These are phyloP conservation scores for Dryadomyces quercus-mongolicae DNA, from an alignment of 2,329 filamentous ascomycete genomes.

Conservation along the genomic window DNA sequence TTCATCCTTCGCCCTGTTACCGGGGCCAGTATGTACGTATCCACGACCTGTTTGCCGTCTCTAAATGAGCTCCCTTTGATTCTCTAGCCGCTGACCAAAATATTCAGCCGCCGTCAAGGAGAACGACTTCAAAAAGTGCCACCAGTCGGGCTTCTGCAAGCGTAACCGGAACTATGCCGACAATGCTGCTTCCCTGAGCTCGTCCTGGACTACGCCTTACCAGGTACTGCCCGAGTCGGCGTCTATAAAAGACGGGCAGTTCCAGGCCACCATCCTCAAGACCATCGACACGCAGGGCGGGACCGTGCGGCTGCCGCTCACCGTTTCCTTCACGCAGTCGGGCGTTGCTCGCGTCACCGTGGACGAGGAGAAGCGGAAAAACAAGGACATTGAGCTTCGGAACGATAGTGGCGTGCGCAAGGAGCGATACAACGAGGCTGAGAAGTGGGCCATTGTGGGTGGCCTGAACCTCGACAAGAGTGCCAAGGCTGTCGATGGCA, in stretches of 20 bases:
- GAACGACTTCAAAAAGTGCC: conserved; percentile 93
- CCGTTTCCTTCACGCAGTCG: conserved; percentile 78
- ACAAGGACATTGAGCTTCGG: conserved; percentile 77
- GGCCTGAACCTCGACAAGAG: conserved; percentile 61
- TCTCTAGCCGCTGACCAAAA: background rate
- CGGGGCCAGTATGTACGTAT: conserved; percentile 52
- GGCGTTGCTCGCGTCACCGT: conserved; percentile 78
- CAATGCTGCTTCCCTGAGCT: conserved; percentile 49
- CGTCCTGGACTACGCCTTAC: conserved; percentile 72
- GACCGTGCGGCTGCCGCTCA: conserved; percentile 68
- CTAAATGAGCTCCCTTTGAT: background rate
- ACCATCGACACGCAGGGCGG: conserved; percentile 52
- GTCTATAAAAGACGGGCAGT: conserved; percentile 64
- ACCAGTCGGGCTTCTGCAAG: conserved; percentile 94
- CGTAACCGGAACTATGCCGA: conserved; percentile 88
- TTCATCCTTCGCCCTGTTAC: conserved; percentile 36
- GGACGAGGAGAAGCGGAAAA: conserved; percentile 82
- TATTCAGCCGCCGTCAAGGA: conserved; percentile 72
- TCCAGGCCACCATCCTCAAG: conserved; percentile 76
- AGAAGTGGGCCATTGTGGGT: conserved; percentile 76
- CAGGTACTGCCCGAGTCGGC: conserved; percentile 59
- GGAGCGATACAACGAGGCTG: conserved; percentile 87
- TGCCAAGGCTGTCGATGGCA: conserved; percentile 58
- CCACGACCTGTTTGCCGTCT: conserved; percentile 15
- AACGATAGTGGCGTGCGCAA: conserved; percentile 77